Base-by-base conservation (phyloP, 2,329 filamentous ascomycete species). In the Nemania bipapillata region DNA sequence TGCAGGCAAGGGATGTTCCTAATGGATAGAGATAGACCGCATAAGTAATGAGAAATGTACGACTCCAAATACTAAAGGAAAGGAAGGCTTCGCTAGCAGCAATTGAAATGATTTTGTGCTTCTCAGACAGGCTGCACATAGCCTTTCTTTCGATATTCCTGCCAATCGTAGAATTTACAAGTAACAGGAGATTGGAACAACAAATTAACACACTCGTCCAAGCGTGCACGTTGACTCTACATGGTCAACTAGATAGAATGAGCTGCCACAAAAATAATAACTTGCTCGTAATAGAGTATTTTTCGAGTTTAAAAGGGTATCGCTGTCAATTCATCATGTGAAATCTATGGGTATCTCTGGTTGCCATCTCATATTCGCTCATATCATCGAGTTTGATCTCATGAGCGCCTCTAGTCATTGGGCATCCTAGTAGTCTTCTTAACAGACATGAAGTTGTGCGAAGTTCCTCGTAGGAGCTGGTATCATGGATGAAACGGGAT, bases 341-440 rank as follows among this genome's bases (percentile, higher is more conserved):
- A 54, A 65, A 49, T 61, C 53, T 66, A 59, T 2, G 66, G 66
- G 66, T 69, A 69, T 69, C 66, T 69, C 17, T 61, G 20, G 26
- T 50, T 40, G 30, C 35, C 17, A 28, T 53, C 45, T 66, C 47
- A 54, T 28, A 26, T 50, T 20, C 22, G 12, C 15, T 45, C 40
- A 32, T 55, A 35, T 24, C 47, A 30, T 50, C 2, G 11, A 12
- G 20, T 28, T 30, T 50, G 28, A 22, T 11, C 30, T 56, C 17
- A 20, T 20, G n/a, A 4, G 3, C 20, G 57, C 40, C 28, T 42
- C 47, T 3, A 4, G 9, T 20, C 5, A 15, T 24, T 12, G 17
- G 2, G 35, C 32, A 2, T 32, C 26, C 15, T 42, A 15, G 20
- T 37, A 9, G 17, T 17, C 22, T 28, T 49, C n/a, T 50, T 20